Conservation (phyloP, 1,139 yeast genomes). For the Diutina sp. region DNA sequence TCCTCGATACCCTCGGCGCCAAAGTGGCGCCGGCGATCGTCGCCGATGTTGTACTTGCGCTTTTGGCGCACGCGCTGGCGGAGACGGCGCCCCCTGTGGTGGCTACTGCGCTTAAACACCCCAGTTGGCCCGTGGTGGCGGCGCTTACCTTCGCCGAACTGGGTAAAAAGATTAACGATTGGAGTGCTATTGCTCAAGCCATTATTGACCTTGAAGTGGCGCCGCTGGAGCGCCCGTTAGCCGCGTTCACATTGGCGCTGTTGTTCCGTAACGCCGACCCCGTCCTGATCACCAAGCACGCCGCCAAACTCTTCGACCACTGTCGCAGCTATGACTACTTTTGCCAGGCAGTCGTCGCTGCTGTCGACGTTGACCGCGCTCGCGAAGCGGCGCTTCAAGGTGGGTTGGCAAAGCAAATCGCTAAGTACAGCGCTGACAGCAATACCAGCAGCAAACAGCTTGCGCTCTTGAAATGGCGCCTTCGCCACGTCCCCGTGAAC, state of each 20-base stretch:
- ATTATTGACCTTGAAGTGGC: background rate
- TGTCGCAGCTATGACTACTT: background rate
- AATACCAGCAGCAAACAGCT: background rate
- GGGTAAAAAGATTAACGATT: background rate
- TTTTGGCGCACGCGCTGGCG: background rate
- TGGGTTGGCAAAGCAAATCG: background rate
- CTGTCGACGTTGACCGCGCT: background rate
- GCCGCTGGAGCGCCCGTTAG: background rate
- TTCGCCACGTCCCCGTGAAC: background rate
- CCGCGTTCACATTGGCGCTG: background rate
- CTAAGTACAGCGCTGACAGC: background rate
- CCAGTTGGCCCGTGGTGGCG: background rate
- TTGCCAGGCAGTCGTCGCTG: background rate
- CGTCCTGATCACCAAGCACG: background rate
- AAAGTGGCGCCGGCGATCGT: background rate
- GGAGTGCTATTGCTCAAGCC: background rate
- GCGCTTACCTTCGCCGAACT: background rate
- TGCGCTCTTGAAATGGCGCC: background rate
- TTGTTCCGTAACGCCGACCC: background rate
- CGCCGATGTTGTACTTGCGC: background rate
- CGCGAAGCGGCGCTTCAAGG: background rate
- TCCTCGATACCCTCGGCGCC: background rate
- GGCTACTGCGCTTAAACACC: background rate
- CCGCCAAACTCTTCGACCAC: background rate
- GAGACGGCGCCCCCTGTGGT: background rate